Conservation (phyloP, 768 basidiomycete species). For the Suillus fuscotomentosus region DNA sequence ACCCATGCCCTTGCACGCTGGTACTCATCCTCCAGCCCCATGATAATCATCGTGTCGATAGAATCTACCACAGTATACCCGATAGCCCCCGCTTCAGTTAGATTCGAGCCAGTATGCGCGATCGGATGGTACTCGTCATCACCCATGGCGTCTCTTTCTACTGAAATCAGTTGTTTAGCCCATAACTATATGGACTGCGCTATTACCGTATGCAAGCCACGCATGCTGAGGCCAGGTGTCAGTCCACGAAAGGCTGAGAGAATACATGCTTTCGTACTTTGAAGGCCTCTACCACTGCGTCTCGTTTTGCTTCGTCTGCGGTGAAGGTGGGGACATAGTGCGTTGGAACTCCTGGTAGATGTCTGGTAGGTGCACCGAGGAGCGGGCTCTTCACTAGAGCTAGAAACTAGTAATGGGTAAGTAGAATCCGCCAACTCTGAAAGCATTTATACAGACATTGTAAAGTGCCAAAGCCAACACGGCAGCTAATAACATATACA, state of each 20-base stretch:
- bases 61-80: conserved; percentile 90
- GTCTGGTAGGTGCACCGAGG: conserved; percentile 2
- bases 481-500: conserved; percentile 11
- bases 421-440: conserved; percentile 1
- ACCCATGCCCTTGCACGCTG: conserved; percentile 78
- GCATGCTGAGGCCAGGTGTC: conserved; percentile 55
- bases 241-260: neutral
- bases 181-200: conserved; percentile 15
- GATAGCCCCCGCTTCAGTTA: conserved; percentile 76
- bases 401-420: conserved; percentile 15
- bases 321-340: conserved; percentile 26
- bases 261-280: conserved; percentile 44
- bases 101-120: conserved; percentile 67
- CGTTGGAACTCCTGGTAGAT: conserved; percentile 21
- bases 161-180: conserved; percentile 11
- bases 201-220: conserved; percentile 78
- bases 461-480: conserved; percentile 12
- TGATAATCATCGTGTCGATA: conserved; percentile 82
- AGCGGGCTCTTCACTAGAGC: conserved; percentile 6
- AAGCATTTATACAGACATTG: conserved; percentile 16
- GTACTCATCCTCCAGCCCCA: conserved; percentile 83
- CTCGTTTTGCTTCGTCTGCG: conserved; percentile 61
- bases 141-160: conserved; percentile 90
- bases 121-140: conserved; percentile 92
- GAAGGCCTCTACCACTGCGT: conserved; percentile 78